Evolutionary conservation across 352 stramenopile genomes (phyloP), one percentile per base, ranked within the genome.

Genomic region (Globisporangium sylvaticum): DNA sequence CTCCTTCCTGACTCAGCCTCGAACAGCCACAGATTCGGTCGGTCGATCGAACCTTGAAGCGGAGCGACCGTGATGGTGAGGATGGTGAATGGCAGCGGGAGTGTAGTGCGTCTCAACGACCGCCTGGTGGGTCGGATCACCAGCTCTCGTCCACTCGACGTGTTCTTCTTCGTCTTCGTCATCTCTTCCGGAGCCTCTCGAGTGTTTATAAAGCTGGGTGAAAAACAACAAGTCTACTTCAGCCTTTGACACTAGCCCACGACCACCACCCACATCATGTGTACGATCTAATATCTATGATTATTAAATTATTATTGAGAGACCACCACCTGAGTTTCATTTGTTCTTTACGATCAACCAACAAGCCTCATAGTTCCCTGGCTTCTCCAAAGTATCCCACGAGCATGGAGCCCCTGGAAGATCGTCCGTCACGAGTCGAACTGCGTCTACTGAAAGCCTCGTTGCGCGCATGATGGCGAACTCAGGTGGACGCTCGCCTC

Each of bases 191-290:
- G 55, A 15, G 34, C 31, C n/a, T 48, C 59, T 65, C 59, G 20
- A 44, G 59, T 48, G 27, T 55, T 42, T 65, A 65, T 65, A 65
- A 48, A 65, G 59, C 59, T 65, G 59, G 42, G 44, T 56, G 39
- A 57, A 65, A 65, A 65, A 48, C 59, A 65, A 48, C 59, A 65
- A 27, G 59, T 58, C 59, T 58, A n/a, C 37, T 44, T 20, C 59
- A 62, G 57, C 57, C 57, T 62, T 62, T 62, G 56, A 22, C 56
- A 53, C 56, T 48, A 62, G 12, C 34, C 25, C 57, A 50, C 32
- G 12, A 22, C 22, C 32, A 29, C 14, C 31, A 15, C 25, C 29
- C 32, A 3, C n/a, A 32, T 48, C 55, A 31, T 52, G 42, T 50
- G 15, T 50, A 50, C 42, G 7, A 50, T 50, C 42, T 50, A 50